Percentiles rank a stretch among this genome's conserved stretches.
phyloP scores from a whole-genome alignment of 1,284 basidiomycete species.

The Ustilago trichophora region DNA sequence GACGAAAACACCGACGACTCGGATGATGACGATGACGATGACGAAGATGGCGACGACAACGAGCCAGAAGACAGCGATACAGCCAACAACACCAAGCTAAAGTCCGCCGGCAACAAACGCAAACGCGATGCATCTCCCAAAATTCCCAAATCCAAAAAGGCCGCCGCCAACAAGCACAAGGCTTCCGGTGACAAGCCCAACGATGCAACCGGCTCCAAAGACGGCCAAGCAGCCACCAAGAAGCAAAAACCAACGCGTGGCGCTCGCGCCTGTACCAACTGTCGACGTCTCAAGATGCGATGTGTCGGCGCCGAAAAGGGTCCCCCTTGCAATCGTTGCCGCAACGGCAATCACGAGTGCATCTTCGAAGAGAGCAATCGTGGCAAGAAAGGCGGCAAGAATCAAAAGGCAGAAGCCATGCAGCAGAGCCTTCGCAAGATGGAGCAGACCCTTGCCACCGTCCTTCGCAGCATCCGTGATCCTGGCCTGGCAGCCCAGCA shows the following conservation, averaged over 20 bases:
- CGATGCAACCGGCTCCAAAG: constrained; percentile 9
- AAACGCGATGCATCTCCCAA: constrained; percentile 39
- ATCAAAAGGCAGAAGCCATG: constrained; percentile 60
- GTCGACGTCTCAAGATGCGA: constrained; percentile 96
- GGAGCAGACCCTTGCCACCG: constrained; percentile 60
- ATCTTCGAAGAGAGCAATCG: constrained; percentile 65
- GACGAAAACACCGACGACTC: constrained; percentile 38
- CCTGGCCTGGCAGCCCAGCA: constrained; percentile 46
- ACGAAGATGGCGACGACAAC: constrained; percentile 25
- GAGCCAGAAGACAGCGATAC: constrained; percentile 30
- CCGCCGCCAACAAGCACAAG: constrained; percentile 14
- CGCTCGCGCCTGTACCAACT: constrained; percentile 86
- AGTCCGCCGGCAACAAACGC: constrained; percentile 31
- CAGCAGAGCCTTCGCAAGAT: constrained; percentile 64
- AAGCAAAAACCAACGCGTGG: constrained; percentile 65
- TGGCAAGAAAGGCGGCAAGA: constrained; percentile 64
- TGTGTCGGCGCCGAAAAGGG: constrained; percentile 92
- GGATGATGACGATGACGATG: constrained; percentile 37
- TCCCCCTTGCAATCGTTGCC: constrained; percentile 80
- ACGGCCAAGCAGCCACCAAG: constrained; percentile 23
- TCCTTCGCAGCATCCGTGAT: constrained; percentile 59
- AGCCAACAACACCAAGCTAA: constrained; percentile 19
- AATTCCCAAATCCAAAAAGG: constrained; percentile 18
- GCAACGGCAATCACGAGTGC: constrained; percentile 61
- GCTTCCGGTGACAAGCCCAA: constrained; percentile 3